phyloP scores from a whole-genome alignment of 768 basidiomycete genomes.

The Galerina marginata region DNA sequence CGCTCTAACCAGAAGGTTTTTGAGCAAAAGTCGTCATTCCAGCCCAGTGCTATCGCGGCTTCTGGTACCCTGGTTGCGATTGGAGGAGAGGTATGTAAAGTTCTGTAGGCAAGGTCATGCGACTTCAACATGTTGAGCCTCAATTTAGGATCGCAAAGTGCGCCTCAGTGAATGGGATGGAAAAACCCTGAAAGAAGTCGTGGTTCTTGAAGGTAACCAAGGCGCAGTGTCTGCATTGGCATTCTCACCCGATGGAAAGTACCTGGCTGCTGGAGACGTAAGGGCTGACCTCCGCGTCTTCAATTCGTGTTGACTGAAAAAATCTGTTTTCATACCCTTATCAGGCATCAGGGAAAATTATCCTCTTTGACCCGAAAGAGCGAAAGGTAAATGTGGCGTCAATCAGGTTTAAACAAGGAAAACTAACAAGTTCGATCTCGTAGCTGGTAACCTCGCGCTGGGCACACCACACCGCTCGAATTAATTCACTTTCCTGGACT shows the following conservation, averaged over 20 bases:
- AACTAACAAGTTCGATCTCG: neutral
- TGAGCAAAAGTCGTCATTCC: conserved; percentile 55
- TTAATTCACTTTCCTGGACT: conserved; percentile 81
- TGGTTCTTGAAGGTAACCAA: conserved; percentile 67
- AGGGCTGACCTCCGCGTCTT: conserved; percentile 33
- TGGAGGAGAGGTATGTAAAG: conserved; percentile 68
- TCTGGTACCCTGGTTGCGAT: conserved; percentile 62
- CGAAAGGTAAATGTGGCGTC: conserved; percentile 50
- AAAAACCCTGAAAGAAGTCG: conserved; percentile 58
- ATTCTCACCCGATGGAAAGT: conserved; percentile 77
- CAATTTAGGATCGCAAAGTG: conserved; percentile 73
- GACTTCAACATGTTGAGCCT: neutral
- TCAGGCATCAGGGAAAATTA: conserved; percentile 82
- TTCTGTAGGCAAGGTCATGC: neutral
- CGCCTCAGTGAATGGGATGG: conserved; percentile 77
- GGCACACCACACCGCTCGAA: conserved; percentile 85
- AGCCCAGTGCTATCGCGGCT: conserved; percentile 64
- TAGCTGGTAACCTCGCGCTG: conserved; percentile 78
- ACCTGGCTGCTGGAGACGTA: conserved; percentile 88
- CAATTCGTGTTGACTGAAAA: neutral
- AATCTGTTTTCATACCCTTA: neutral
- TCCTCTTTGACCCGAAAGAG: conserved; percentile 74
- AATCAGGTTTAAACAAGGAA: neutral
- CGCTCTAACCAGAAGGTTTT: conserved; percentile 72
- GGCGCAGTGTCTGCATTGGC: conserved; percentile 75